Evolutionary conservation across 805 yeast species (phyloP), one percentile per base, ranked within the genome.

Genomic region (Pichia cephalocereana): DNA sequence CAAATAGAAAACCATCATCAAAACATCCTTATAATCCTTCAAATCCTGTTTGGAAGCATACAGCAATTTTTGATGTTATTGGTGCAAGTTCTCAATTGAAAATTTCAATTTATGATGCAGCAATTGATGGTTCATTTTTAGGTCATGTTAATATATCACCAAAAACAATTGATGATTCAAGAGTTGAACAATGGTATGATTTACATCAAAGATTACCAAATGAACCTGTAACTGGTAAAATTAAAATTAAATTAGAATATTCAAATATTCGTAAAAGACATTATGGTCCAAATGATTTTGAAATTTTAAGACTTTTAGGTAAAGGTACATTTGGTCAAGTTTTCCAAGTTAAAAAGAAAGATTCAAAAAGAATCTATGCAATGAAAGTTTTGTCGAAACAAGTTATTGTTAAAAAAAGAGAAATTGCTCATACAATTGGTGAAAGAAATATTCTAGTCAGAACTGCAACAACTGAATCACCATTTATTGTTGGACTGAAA

Each of bases 261-360:
- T 79, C 79, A 43, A 70, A 79, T 36, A 80, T 85, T 19, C 71
- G 79, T 45, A 83, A 86, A 64, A 79, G 80, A 57, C 86, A 83
- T 57, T 86, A 83, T 61, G 96, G 96, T 1, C 99, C 99, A 6
- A 83, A 83, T 45, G 98, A 93, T 67, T 93, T 93, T 66, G 96
- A 90, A 64, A 88, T 91, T 17, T 76, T 93, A 58, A 76, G 96
- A 60, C 72, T 91, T 46, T 72, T 91, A 52, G 99, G 99, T 52
- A 89, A 88, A 63, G 99, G 99, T 47, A 93, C 98, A 1, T 91
- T 91, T 72, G 99, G 99, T 32, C 96, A 88, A 70, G 99, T 91
- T 37, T 93, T 84, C 68, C 99, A 93, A 70, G 99, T 93, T 41
- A 81, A 84, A 54, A 93, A 91, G 75, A 76, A 76, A 56, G 98